Base-by-base conservation (phyloP, 2,329 filamentous ascomycete genomes). In the Fusarium brachygibbosum region DNA sequence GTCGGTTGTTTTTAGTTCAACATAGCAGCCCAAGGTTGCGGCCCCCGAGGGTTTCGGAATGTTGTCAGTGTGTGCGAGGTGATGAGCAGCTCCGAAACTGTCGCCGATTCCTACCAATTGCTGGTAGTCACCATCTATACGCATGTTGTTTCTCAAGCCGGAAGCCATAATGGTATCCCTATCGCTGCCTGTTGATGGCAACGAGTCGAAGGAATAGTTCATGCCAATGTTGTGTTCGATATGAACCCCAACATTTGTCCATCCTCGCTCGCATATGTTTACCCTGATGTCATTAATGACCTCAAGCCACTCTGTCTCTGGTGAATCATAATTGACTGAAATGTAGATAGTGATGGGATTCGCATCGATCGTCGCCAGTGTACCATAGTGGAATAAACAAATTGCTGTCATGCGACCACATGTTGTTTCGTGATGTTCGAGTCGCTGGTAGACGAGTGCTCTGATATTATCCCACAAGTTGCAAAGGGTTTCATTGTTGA, bases 171-270 rank as follows among this genome's bases (percentile, higher is more conserved):
- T 25, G 6, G 23, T 6, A 25, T 25, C 23, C 8, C 14, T 44
- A n/a, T 42, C 13, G 29, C n/a, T 10, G 29, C n/a, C 16, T 23
- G 4, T 31, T 7, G 45, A n/a, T 5, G 31, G 32, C 2, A 40
- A 17, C 6, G 40, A 9, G 19, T 35, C 3, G 35, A 58, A 63
- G 2, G n/a, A 4, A 21, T 23, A 48, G 17, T 7, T 5, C 32
- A 52, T 23, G 7, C 34, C 28, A 5, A 21, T 19, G 32, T 66
- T 55, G 13, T 66, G 62, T 16, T 66, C 50, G 4, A 58, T 14
- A 6, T 58, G 38, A 13, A 51, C 23, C 5, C 37, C 23, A 3
- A 48, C 31, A 21, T 28, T 1, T 4, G 8, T 8, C 42, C 25
- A 49, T 3, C 25, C 32, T 5, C 7, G n/a, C 1, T 25, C 12